A percentile compares a stretch with the other conserved stretches of the same genome.
Conservation (phyloP, 768 basidiomycete species). For the Pulveroboletus sp. region DNA sequence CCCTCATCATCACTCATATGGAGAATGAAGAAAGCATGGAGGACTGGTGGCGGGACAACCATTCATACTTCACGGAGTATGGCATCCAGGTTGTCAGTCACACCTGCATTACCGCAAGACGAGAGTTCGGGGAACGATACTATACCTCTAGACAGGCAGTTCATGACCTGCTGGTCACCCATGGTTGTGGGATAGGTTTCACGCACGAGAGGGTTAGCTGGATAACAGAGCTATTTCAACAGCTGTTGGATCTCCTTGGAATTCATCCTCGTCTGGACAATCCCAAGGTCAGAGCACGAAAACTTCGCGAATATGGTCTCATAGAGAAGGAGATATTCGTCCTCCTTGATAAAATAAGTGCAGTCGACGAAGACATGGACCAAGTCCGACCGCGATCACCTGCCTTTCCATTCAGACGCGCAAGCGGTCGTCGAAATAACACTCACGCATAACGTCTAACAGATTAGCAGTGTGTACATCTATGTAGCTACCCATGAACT, state of each 20-base stretch:
- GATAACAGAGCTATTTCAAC: constrained; percentile 21
- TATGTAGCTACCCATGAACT: constrained; percentile 3
- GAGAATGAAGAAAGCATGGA: constrained; percentile 36
- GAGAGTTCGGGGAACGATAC: constrained; percentile 26
- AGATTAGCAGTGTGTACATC: constrained; percentile 5
- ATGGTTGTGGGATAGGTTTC: constrained; percentile 18
- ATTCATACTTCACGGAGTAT: constrained; percentile 14
- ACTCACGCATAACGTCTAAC: constrained; percentile 6
- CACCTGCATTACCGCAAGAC: constrained; percentile 34
- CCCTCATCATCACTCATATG: constrained; percentile 33
- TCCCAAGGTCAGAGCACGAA: constrained; percentile 19
- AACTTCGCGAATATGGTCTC: constrained; percentile 28
- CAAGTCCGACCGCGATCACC: constrained; percentile 5
- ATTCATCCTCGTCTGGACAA: constrained; percentile 20
- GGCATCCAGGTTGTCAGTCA: constrained; percentile 26
- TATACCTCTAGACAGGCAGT: constrained; percentile 19
- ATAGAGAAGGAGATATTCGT: constrained; percentile 18
- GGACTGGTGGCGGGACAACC: constrained; percentile 33
- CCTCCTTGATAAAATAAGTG: constrained; percentile 20
- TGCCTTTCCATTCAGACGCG: constrained; percentile 2
- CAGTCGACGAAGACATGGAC: constrained; percentile 20
- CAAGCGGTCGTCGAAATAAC: constrained; percentile 11
- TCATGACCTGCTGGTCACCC: constrained; percentile 19
- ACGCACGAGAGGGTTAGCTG: constrained; percentile 23
- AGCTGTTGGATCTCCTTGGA: constrained; percentile 21